These are phyloP conservation scores for Emericellopsis terricola DNA, from an alignment of 495 filamentous ascomycete genomes.

Conservation along the genomic window DNA sequence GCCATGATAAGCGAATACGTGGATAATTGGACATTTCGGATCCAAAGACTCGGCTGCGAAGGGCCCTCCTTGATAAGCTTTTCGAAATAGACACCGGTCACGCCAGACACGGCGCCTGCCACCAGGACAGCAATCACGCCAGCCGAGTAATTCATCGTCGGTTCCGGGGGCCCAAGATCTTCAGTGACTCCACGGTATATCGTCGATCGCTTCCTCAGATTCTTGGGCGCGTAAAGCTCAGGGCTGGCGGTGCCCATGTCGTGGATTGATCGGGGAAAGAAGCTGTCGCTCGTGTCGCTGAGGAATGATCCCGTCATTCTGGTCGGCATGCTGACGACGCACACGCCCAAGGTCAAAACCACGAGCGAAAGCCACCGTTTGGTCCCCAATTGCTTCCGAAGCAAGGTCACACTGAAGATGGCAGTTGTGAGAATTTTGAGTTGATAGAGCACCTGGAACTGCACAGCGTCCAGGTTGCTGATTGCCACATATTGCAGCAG, in stretches of 20 bases:
- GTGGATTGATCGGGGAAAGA: conserved; percentile 57
- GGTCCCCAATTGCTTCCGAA: conserved; percentile 46
- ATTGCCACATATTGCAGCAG: conserved; percentile 83
- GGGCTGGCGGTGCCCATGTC: conserved; percentile 31
- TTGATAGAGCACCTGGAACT: conserved; percentile 86
- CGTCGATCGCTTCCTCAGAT: conserved; percentile 58
- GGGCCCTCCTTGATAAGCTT: conserved; percentile 78
- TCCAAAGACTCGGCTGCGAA: conserved; percentile 59
- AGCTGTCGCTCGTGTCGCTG: conserved; percentile 37
- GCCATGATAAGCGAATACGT: conserved; percentile 84
- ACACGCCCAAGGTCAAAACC: conserved; percentile 67
- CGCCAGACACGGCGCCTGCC: conserved; percentile 59
- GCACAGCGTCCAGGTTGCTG: conserved; percentile 76
- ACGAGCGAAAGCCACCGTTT: conserved; percentile 67
- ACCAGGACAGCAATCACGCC: conserved; percentile 64
- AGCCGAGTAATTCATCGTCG: conserved; percentile 52
- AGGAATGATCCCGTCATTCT: conserved; percentile 30
- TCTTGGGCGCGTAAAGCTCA: conserved; percentile 17
- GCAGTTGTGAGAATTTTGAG: conserved; percentile 85
- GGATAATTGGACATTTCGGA: conserved; percentile 83
- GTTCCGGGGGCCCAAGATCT: conserved; percentile 37
- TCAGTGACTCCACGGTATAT: conserved; percentile 88
- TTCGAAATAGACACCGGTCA: conserved; percentile 86
- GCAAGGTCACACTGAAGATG: conserved; percentile 64
- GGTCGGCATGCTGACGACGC: conserved; percentile 67